Base-by-base conservation (phyloP, 768 basidiomycete genomes). In the Asterophora lycoperdoides region DNA sequence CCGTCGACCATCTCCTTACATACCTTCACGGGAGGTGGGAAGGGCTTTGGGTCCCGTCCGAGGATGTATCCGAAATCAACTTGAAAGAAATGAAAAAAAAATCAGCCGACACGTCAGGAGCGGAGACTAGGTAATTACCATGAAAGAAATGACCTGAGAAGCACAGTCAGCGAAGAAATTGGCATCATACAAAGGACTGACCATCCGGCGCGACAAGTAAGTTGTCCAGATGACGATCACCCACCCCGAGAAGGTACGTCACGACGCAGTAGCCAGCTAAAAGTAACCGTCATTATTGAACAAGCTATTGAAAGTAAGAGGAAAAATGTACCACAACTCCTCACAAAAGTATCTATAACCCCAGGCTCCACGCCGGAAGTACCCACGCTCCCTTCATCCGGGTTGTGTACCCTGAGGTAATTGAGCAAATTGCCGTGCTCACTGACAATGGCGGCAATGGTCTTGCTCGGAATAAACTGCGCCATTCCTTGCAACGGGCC, bases 1-100 rank as follows among this genome's bases (percentile, higher is more conserved):
- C 90, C 95, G 63, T 99, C 96, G 0, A 98, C 92, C 96, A 98
- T 99, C 64, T 98, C 96, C 61, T 95, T 94, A 69, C 94, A 97
- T 34, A 99, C 89, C 65, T 99, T 99, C 56, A 98, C 94, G 10
- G 93, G 90, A 5, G 96, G 96, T 2, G 96, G 94, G 63, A 94
- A 95, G 0, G 93, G 92, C 61, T 99, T 98, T 0, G 96, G 96
- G 63, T 98, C 96, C 2, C 93, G 85, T 2, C 96, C 96, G 11
- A 98, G 78, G 58, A 98, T 98, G 67, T 97, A 99, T 2, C 96
- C 95, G 61, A 98, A 99, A 64, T 98, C 96, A 53, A 98, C 96
- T 95, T 61, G 0, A 14, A 36, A 53, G 30, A 48, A 15, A 52
- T 19, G n/a, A n/a, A 43, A 11, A n/a, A 40, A 17, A 15, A 40